Base-by-base conservation (phyloP, 768 basidiomycete species). In the Guyanaporus albipodus region DNA sequence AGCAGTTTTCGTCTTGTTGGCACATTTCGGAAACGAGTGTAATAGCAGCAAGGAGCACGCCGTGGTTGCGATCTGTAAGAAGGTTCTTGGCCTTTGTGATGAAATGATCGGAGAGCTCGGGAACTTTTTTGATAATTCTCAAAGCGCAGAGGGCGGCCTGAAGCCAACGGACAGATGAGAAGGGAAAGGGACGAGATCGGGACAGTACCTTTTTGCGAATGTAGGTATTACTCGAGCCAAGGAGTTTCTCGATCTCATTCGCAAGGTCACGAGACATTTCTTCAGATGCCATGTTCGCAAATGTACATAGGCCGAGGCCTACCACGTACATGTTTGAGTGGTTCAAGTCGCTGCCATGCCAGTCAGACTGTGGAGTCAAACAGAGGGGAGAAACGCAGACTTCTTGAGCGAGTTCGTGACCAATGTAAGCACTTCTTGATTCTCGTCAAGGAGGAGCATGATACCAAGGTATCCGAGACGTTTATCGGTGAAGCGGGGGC, bases 291-390 rank as follows among this genome's bases (percentile, higher is more conserved):
- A 98, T 98, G 62, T 98, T 97, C 48, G 95, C 96, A 62, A 99
- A 98, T 0, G 96, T 98, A 60, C 93, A 97, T 28, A 99, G 80
- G 2, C 93, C 95, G 46, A 99, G 79, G 6, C 96, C 96, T 21
- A 98, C 96, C 4, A 89, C 91, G 66, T 97, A 98, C 91, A 96
- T 96, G 69, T 97, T 97, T 2, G 94, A 85, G 67, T 97, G 94
- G 68, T 98, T 98, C 91, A 99, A 91, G 70, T 99, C 96, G 71
- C 95, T 99, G 48, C 3, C 5, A 21, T 31, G 43, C 12, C 14
- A 12, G 46, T 55, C 8, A 63, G 57, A 48, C 37, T 34, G 48
- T 38, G 32, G 29, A 22, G 15, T 1, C 12, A 11, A 35, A 33
- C 28, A 19, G 33, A 45, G 26, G 15, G 7, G 35, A 33, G 33